Base-by-base conservation (phyloP, 176 grass and related monocot species). In the Typha latifolia region DNA sequence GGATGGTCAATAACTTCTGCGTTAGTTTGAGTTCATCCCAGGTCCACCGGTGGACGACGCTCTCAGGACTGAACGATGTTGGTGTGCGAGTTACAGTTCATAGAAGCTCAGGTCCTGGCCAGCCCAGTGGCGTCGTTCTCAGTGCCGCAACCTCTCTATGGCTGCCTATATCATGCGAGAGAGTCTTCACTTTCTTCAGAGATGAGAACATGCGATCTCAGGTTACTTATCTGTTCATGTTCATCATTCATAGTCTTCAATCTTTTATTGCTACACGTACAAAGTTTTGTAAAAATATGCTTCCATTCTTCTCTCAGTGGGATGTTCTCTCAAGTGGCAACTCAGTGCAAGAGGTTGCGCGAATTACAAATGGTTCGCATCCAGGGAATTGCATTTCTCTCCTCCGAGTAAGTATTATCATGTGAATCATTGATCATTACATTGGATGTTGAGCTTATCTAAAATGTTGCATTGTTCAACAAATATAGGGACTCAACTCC, bases 351-450 rank as follows among this genome's bases (percentile, higher is more conserved):
- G 84, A 93, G 49, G 95, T 99, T 64, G 75, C 86, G 64, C 84
- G 74, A 51, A 81, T 99, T 31, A 69, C 71, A 62, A 87, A 75
- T 48, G 95, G 95, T 49, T 74, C 81, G 0, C 73, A 99, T 66
- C 84, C 81, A 1, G 95, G 86, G n/a, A 99, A 99, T 67, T 90
- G 89, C 86, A 85, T 99, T 70, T 87, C 95, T 13, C 70, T 99
- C 48, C 79, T 99, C 2, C 82, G 86, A 15, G 94, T 91, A 67
- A 75, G 81, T 66, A 52, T 74, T 69, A 23, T 9, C 13, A 14
- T 14, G 16, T 51, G 1, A 1, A 9, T 51, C 53, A 22, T 9
- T 11, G 14, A 9, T 69, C 24, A 22, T 5, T 51, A 23, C 29
- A 18, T 64, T 14, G 27, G 11, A 34, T 34, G 22, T 51, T 51